Evolutionary conservation across 768 basidiomycete genomes (phyloP), one percentile per base, ranked within the genome.

Genomic region (Leccinum subgranulosum): DNA sequence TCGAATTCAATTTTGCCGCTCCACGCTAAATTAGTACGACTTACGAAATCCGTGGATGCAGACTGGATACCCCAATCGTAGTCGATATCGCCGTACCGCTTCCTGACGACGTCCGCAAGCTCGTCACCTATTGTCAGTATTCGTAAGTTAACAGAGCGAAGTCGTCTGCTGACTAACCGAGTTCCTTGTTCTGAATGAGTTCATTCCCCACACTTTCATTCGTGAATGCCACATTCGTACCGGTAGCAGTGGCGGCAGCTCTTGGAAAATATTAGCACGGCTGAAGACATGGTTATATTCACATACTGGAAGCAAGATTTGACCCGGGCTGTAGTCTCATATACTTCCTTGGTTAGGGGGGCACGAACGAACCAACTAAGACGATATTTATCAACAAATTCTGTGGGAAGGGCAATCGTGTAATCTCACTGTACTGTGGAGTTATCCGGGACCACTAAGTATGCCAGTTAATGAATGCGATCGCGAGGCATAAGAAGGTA

Each of bases 41-140:
- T 75, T 63, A 91, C 91, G 61, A 93, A 92, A 68, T 92, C 91
- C 3, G 91, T 92, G 5, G 89, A 92, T 12, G 88, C 90, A 47
- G 79, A 79, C 6, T 75, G 73, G 63, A 87, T 87, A 46, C 89
- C 85, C 79, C 82, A 85, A 58, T 81, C 79, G 64, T 84, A 81
- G 66, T 87, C 84, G 54, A 87, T 76, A 3, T 72, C 71, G 0
- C 86, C 88, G 57, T 84, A 87, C 54, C 82, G 82, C 59, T 81
- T 84, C 17, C 78, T 72, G 33, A 84, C 78, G 39, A 88, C 77
- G 49, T 81, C 79, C 0, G 82, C 83, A 31, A 90, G 85, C 66
- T 88, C 87, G 14, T 76, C 78, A 2, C 84, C 90, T 91, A 55
- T 28, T 34, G 31, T 14, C 33, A 48, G 17, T 25, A 25, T 53